These are phyloP conservation scores for Globisporangium alternatum DNA, from an alignment of 352 stramenopile species.

Conservation along the genomic window DNA sequence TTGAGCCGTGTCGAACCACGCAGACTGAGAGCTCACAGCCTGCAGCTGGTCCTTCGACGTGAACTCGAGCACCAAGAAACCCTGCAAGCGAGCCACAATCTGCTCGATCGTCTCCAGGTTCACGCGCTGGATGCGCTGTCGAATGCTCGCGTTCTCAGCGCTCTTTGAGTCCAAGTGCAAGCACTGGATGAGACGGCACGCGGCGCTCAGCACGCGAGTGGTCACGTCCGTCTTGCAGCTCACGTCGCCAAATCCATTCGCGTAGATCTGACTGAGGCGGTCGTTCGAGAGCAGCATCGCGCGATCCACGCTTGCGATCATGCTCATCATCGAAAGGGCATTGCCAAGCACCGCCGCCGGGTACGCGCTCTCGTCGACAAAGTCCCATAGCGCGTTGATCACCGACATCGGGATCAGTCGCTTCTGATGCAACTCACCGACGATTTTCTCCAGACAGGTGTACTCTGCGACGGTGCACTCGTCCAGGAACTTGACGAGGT, in stretches of 20 bases:
- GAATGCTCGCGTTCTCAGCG: slow-evolving; percentile 30
- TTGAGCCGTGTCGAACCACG: slow-evolving; percentile 92
- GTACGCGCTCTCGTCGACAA: slow-evolving; percentile 55
- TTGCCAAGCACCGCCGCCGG: slow-evolving; percentile 61
- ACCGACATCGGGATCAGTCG: slow-evolving; percentile 59
- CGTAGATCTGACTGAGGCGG: slow-evolving; percentile 46
- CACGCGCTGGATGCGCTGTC: slow-evolving; percentile 55
- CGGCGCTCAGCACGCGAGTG: slow-evolving; percentile 55
- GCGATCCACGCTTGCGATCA: slow-evolving; percentile 66
- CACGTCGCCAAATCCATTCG: slow-evolving; percentile 54
- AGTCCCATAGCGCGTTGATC: slow-evolving; percentile 69
- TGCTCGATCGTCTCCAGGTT: slow-evolving; percentile 88
- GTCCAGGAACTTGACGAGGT: slow-evolving; percentile 72
- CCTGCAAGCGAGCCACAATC: slow-evolving; percentile 87
- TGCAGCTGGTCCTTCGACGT: slow-evolving; percentile 60
- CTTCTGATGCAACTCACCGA: slow-evolving; percentile 58
- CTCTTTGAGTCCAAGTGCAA: slow-evolving; percentile 55
- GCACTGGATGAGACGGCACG: slow-evolving; percentile 61
- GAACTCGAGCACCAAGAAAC: slow-evolving; percentile 87
- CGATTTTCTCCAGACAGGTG: slow-evolving; percentile 74
- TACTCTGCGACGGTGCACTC: slow-evolving; percentile 75
- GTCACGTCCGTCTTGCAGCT: slow-evolving; percentile 44
- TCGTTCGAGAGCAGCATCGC: slow-evolving; percentile 64
- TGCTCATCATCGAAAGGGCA: slow-evolving; percentile 56
- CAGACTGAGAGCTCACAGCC: slow-evolving; percentile 37